Conservation (phyloP, 2,329 filamentous ascomycete genomes). For the Neonectria sp. region DNA sequence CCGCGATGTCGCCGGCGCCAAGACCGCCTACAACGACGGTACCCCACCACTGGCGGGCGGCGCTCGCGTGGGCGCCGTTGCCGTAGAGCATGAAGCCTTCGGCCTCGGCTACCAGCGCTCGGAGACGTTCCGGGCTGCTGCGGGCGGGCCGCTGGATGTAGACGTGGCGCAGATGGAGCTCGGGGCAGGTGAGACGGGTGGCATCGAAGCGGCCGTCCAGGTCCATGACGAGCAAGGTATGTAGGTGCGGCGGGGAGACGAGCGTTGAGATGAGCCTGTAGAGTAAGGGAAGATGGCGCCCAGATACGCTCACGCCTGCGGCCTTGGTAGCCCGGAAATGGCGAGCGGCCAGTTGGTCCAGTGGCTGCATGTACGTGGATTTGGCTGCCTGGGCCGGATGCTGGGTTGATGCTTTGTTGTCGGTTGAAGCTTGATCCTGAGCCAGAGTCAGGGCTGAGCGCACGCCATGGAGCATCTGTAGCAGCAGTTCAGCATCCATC, state of each 20-base stretch:
- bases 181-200: constrained; percentile 58
- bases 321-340: constrained; percentile 66
- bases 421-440: constrained; percentile 34
- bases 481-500: constrained; percentile 3
- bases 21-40: constrained; percentile 66
- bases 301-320: constrained; percentile 64
- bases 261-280: constrained; percentile 69
- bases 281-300: constrained; percentile 68
- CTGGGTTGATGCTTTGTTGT: constrained; percentile 33
- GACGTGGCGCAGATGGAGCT: constrained; percentile 63
- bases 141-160: constrained; percentile 63
- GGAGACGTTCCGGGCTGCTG: constrained; percentile 47
- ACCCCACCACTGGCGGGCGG: constrained; percentile 70
- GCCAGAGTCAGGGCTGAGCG: constrained; percentile 47
- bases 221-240: constrained; percentile 70
- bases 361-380: constrained; percentile 58
- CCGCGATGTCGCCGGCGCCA: constrained; percentile 51
- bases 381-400: constrained; percentile 44
- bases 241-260: constrained; percentile 62
- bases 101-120: constrained; percentile 57
- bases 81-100: constrained; percentile 68
- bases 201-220: constrained; percentile 69
- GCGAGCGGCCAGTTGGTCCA: constrained; percentile 62
- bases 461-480: constrained; percentile 45
- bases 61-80: constrained; percentile 55